A percentile compares a stretch with the other conserved stretches of the same genome.
phyloP scores from a whole-genome alignment of 2,329 filamentous ascomycete genomes.

The Kalmusia sp. region DNA sequence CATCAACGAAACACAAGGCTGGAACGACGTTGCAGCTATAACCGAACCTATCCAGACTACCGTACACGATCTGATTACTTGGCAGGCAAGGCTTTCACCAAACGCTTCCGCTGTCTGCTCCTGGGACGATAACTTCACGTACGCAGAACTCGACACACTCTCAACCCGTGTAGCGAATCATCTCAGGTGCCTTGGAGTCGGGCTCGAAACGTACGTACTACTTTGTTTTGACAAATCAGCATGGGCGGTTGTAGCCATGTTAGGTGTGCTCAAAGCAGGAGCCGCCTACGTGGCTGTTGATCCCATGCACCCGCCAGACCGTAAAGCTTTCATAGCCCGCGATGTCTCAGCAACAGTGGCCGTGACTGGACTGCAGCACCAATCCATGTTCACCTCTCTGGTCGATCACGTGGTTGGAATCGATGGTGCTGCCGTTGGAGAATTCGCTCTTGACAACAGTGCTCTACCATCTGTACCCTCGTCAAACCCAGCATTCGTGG shows the following conservation, averaged over 20 bases:
- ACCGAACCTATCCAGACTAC: background rate
- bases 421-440: background rate
- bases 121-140: slow-evolving; percentile 22
- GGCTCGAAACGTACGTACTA: slow-evolving; percentile 13
- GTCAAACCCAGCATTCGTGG: slow-evolving; percentile 41
- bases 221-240: slow-evolving; percentile 26
- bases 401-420: background rate
- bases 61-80: slow-evolving; percentile 14
- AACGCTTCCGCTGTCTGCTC: slow-evolving; percentile 17
- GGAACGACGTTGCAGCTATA: background rate
- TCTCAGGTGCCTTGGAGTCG: slow-evolving; percentile 14
- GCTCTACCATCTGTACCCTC: background rate
- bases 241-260: slow-evolving; percentile 43
- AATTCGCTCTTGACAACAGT: background rate
- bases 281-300: slow-evolving; percentile 38
- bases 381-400: background rate
- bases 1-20: background rate
- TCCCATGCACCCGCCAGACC: slow-evolving; percentile 15
- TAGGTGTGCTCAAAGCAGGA: slow-evolving; percentile 52
- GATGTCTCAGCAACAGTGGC: background rate
- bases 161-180: slow-evolving; percentile 16
- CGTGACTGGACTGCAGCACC: background rate
- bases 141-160: slow-evolving; percentile 16
- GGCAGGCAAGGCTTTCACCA: slow-evolving; percentile 7
- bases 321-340: background rate